Conservation (phyloP, 371 early-diverging fungal genomes). For the Paraphysoderma sedebokerense region DNA sequence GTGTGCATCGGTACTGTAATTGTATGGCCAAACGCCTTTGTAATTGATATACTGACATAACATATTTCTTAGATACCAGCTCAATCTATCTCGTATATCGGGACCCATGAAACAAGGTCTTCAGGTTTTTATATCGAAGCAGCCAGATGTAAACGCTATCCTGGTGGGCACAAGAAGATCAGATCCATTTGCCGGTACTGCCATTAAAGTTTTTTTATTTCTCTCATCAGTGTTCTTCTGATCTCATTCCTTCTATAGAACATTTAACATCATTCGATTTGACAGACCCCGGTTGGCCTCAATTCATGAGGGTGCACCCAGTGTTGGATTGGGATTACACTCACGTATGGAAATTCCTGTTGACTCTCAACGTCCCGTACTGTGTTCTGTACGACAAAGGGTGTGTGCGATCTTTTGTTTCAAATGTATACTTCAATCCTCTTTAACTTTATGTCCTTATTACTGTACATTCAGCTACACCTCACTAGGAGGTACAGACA, state of each 20-base stretch:
- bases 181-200: conserved; percentile 72
- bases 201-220: not conserved
- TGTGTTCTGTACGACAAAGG: conserved; percentile 82
- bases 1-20: conserved; percentile 16
- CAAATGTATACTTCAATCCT: not conserved
- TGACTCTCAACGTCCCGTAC: conserved; percentile 51
- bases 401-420: conserved; percentile 16
- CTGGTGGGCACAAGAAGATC: conserved; percentile 80
- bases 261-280: conserved; percentile 46
- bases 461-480: conserved; percentile 47
- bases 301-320: conserved; percentile 80
- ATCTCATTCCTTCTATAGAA: conserved; percentile 18
- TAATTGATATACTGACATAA: no score
- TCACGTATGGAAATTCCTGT: conserved; percentile 70
- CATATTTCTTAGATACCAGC: not conserved
- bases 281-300: conserved; percentile 83
- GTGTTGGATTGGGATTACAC: conserved; percentile 79
- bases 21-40: no score
- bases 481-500: conserved; percentile 72
- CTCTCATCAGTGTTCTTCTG: not conserved
- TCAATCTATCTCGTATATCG: conserved; percentile 41
- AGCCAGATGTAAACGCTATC: conserved; percentile 53
- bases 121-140: conserved; percentile 34
- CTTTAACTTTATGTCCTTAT: conserved; percentile 1
- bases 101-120: conserved; percentile 70